Conservation (phyloP, 352 stramenopile species). For the Bremia lactucae region DNA sequence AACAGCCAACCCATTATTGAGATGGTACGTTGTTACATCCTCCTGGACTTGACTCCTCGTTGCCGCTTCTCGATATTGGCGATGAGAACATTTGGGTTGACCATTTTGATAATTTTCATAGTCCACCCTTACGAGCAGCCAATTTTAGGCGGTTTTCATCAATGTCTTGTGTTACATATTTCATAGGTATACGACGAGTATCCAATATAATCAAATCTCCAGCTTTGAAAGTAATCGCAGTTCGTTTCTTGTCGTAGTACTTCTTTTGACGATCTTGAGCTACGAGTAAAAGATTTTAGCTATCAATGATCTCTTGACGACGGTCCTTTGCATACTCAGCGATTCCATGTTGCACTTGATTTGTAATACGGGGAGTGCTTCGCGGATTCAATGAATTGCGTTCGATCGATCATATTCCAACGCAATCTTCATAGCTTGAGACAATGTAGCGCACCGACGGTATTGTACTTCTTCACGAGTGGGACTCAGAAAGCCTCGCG, state of each 20-base stretch:
- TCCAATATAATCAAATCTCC: slow-evolving; percentile 2
- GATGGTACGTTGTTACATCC: no score
- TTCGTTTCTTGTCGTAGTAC: slow-evolving; percentile 4
- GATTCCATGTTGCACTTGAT: slow-evolving; percentile 8
- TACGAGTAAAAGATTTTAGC: background rate
- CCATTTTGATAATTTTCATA: slow-evolving; percentile 2
- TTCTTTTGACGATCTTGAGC: slow-evolving; percentile 8
- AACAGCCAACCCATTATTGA: no score
- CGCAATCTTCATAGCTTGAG: background rate
- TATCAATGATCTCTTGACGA: slow-evolving; percentile 5
- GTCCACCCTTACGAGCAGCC: slow-evolving; percentile 2
- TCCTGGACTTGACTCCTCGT: no score
- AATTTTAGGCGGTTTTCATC: slow-evolving; percentile 5
- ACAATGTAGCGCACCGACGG: background rate
- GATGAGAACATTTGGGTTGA: background rate
- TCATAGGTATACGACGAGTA: slow-evolving; percentile 1
- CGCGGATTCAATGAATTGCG: no score
- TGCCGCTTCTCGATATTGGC: no score
- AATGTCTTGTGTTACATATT: slow-evolving; percentile 1
- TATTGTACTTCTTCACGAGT: no score
- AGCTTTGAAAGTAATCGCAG: background rate
- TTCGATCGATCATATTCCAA: background rate
- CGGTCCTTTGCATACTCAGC: slow-evolving; percentile 7
- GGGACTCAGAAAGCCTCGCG: background rate
- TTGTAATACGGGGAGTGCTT: no score